Evolutionary conservation across 257 asterid species (phyloP).

Genomic region (Jacaranda copaia): DNA sequence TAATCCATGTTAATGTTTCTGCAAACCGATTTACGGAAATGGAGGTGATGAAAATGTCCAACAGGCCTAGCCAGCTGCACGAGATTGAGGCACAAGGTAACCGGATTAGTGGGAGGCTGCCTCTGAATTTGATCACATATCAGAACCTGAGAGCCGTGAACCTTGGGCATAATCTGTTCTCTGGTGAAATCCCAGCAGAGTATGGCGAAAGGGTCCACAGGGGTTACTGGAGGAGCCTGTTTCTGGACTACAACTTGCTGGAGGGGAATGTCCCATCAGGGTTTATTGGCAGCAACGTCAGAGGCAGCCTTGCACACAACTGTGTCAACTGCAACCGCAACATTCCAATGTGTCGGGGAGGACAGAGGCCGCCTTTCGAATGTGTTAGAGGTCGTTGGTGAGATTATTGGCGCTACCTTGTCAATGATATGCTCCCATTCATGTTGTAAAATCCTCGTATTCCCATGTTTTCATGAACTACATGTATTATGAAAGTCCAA

Average conservation of each 20-base stretch:
- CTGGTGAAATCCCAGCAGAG: conserved; percentile 49
- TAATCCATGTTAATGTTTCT: conserved; percentile 41
- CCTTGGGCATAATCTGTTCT: conserved; percentile 53
- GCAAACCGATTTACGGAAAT: conserved; percentile 44
- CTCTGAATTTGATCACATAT: conserved; percentile 43
- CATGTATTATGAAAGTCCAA: no score
- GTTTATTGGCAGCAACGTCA: conserved; percentile 16
- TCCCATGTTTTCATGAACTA: no score
- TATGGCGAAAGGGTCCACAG: conserved; percentile 37
- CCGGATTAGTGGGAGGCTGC: conserved; percentile 50
- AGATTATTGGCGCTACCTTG: no score
- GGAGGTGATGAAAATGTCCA: conserved; percentile 30
- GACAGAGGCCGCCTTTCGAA: conserved; percentile 55
- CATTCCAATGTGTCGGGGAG: conserved; percentile 43
- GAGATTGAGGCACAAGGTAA: conserved; percentile 43
- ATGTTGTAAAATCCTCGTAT: no score
- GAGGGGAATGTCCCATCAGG: conserved; percentile 51
- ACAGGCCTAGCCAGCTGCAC: conserved; percentile 37
- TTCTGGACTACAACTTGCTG: conserved; percentile 49
- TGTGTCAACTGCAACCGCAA: conserved; percentile 47
- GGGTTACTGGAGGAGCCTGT: conserved; percentile 44
- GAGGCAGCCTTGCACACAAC: conserved; percentile 57
- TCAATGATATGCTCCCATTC: no score
- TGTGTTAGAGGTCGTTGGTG: conserved; percentile 32
- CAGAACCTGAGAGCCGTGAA: conserved; percentile 43